Evolutionary conservation across 192 early-diverging fungal genomes (phyloP).

Genomic region (Phycomyces nitens): DNA sequence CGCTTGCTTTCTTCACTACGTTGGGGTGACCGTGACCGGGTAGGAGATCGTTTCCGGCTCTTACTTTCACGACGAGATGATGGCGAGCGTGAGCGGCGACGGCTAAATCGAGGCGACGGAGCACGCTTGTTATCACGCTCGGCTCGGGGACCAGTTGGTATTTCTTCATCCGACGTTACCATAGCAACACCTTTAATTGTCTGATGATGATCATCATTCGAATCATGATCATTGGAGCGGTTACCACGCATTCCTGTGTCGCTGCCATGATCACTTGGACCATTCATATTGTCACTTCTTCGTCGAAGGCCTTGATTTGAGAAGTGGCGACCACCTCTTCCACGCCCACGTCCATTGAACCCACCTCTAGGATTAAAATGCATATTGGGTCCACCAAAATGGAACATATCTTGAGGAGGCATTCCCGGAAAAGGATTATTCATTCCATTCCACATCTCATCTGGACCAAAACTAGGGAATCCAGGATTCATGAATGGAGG

Average conservation of each 20-base stretch:
- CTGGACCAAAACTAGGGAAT: conserved; percentile 3
- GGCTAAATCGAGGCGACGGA: background rate
- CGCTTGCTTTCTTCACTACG: background rate
- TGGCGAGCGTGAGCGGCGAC: conserved; percentile 8
- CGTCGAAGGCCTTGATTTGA: background rate
- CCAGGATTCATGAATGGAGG: conserved; percentile 10
- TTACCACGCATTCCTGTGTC: background rate
- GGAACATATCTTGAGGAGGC: conserved; percentile 24
- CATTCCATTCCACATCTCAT: background rate
- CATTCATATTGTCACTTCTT: conserved; percentile 4
- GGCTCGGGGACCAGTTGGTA: conserved; percentile 28
- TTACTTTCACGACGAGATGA: conserved; percentile 10
- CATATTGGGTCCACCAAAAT: conserved; percentile 5
- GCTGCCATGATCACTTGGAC: background rate
- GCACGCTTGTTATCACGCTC: conserved; percentile 11
- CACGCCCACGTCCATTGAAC: conserved; percentile 16
- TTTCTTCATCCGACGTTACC: conserved; percentile 8
- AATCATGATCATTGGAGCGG: background rate
- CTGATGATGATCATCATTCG: background rate
- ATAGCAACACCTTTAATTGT: background rate
- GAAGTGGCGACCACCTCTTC: conserved; percentile 1
- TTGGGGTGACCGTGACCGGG: background rate
- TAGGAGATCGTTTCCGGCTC: conserved; percentile 2
- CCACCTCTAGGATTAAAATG: conserved; percentile 9
- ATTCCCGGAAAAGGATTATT: conserved; percentile 3